Conservation (phyloP, 495 filamentous ascomycete genomes). For the Staphylotrichum longicolle region DNA sequence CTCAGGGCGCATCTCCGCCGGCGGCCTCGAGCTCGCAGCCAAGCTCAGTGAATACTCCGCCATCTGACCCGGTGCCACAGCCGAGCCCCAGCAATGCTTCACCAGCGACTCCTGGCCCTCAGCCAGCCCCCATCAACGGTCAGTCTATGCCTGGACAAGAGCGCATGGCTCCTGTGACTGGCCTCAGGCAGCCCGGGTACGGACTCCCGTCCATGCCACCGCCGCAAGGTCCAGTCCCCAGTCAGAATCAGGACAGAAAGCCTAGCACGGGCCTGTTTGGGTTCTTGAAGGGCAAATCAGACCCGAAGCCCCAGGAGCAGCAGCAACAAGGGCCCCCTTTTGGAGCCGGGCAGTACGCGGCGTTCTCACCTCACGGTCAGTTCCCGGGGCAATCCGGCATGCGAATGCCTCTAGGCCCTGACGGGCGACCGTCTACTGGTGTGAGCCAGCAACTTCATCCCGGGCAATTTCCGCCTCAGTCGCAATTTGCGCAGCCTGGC, state of each 20-base stretch:
- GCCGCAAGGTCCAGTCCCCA: conserved; percentile 11
- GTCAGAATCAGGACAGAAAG: conserved; percentile 22
- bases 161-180: conserved; percentile 9
- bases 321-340: conserved; percentile 10
- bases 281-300: conserved; percentile 26
- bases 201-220: conserved; percentile 8
- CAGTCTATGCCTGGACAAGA: background rate
- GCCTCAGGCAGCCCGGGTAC: conserved; percentile 19
- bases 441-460: conserved; percentile 22
- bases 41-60: background rate
- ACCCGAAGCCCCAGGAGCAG: conserved; percentile 15
- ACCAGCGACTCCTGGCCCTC: background rate
- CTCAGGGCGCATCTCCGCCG: conserved; percentile 1
- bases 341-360: conserved; percentile 17
- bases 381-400: conserved; percentile 22
- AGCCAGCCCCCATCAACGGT: conserved; percentile 1
- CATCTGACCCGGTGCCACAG: background rate
- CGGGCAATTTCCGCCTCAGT: conserved; percentile 18
- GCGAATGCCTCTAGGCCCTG: conserved; percentile 28
- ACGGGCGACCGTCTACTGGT: conserved; percentile 25
- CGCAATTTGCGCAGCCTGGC: conserved; percentile 14
- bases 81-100: background rate
- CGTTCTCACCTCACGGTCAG: conserved; percentile 21
- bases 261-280: conserved; percentile 32
- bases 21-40: conserved; percentile 7